Conservation (phyloP, 1,284 basidiomycete species). For the Coniferiporia weirii region DNA sequence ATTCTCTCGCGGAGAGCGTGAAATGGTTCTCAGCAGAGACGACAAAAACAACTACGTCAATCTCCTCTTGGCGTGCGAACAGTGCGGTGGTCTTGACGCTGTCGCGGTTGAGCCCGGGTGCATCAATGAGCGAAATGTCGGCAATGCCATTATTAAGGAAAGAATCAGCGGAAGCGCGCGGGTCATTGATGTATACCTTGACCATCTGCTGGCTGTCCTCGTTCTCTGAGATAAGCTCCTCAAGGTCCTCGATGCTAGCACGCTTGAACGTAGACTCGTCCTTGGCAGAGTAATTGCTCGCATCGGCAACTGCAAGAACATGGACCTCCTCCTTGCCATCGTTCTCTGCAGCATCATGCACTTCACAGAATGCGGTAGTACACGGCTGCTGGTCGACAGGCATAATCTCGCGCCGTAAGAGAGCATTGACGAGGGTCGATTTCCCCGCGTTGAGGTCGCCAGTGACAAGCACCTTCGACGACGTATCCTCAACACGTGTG, state of each 20-base stretch:
- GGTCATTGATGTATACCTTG: slow-evolving; percentile 81
- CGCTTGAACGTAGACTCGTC: slow-evolving; percentile 78
- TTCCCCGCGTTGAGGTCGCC: slow-evolving; percentile 99
- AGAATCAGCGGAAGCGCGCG: slow-evolving; percentile 69
- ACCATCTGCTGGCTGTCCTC: slow-evolving; percentile 69
- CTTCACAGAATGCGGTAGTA: slow-evolving; percentile 96
- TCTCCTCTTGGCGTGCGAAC: slow-evolving; percentile 96
- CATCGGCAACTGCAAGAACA: slow-evolving; percentile 52
- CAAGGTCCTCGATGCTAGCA: slow-evolving; percentile 65
- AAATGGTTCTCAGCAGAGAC: slow-evolving; percentile 99
- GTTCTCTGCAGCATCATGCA: slow-evolving; percentile 88
- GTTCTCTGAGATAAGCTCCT: slow-evolving; percentile 78
- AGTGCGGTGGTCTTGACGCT: slow-evolving; percentile 93
- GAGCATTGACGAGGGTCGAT: slow-evolving; percentile 95
- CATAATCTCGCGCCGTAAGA: slow-evolving; percentile 87
- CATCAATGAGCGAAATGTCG: slow-evolving; percentile 98
- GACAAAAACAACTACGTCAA: slow-evolving; percentile 98
- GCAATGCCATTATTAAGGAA: slow-evolving; percentile 95
- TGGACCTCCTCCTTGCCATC: slow-evolving; percentile 80
- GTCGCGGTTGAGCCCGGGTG: slow-evolving; percentile 96
- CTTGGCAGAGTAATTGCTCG: slow-evolving; percentile 62
- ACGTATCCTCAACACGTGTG: slow-evolving; percentile 84
- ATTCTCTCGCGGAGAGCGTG: slow-evolving; percentile 93
- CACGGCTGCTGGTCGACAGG: slow-evolving; percentile 98
- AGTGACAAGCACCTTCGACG: slow-evolving; percentile 97